Conservation (phyloP, 2,329 filamentous ascomycete genomes). For the Aspergillus udagawae region DNA sequence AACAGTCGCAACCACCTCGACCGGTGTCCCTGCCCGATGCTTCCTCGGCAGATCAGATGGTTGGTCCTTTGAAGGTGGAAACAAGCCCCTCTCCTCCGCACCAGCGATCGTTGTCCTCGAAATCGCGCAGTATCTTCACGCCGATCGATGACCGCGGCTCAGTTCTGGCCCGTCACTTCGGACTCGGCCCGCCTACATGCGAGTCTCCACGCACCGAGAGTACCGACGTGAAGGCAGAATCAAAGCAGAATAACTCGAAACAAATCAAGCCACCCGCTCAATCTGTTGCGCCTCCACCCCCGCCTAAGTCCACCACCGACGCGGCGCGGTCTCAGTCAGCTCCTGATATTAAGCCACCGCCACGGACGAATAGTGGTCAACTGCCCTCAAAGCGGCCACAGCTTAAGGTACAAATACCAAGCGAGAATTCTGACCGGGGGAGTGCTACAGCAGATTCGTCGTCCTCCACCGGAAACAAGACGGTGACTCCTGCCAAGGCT, state of each 20-base stretch:
- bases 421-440: conserved; percentile 73
- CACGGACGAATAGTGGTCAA: conserved; percentile 72
- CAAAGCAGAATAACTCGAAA: conserved; percentile 40
- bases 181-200: conserved; percentile 57
- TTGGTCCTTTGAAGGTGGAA: conserved; percentile 37
- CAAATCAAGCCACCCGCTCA: conserved; percentile 61
- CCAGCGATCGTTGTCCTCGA: conserved; percentile 62
- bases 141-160: conserved; percentile 92
- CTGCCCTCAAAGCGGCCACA: conserved; percentile 68
- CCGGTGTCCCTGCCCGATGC: conserved; percentile 58
- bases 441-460: conserved; percentile 70
- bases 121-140: conserved; percentile 91
- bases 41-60: conserved; percentile 52
- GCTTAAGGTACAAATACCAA: conserved; percentile 91
- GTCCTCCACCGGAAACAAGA: conserved; percentile 58
- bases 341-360: conserved; percentile 68
- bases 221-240: conserved; percentile 30
- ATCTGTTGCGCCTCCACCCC: conserved; percentile 51
- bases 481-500: conserved; percentile 55
- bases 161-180: conserved; percentile 78
- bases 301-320: conserved; percentile 49
- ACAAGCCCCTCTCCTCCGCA: conserved; percentile 44
- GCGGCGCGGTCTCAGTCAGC: conserved; percentile 49
- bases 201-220: conserved; percentile 44
- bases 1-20: conserved; percentile 54